Percentiles rank a stretch among this genome's conserved stretches.
These are phyloP conservation scores for Dorcoceras hygrometricum DNA, from an alignment of 257 asterid species.

Conservation along the genomic window DNA sequence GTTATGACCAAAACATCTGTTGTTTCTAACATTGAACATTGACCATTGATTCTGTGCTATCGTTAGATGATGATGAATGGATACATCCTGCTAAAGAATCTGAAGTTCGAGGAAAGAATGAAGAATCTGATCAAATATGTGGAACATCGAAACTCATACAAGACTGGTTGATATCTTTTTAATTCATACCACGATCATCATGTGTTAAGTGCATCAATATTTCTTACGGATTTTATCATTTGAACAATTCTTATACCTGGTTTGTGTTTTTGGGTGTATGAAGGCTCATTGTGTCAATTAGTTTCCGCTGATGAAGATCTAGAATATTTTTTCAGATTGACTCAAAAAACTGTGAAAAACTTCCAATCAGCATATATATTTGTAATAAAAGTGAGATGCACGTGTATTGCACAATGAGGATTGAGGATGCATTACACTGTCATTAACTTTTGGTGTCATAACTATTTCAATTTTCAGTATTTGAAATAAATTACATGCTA, in stretches of 20 bases:
- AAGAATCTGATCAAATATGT: conserved; percentile 48
- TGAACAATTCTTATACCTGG: background rate
- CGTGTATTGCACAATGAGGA: too few relatives aligned
- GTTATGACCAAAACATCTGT: too few relatives aligned
- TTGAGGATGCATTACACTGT: too few relatives aligned
- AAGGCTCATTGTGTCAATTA: conserved; percentile 6
- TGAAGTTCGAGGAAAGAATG: conserved; percentile 22
- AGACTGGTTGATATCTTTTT: conserved; percentile 33
- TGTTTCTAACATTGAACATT: too few relatives aligned
- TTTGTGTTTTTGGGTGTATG: background rate
- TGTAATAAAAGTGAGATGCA: too few relatives aligned
- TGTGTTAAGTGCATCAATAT: conserved; percentile 34
- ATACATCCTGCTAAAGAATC: conserved; percentile 34
- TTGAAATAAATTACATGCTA: too few relatives aligned
- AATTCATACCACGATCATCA: conserved; percentile 46
- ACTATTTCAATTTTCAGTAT: too few relatives aligned
- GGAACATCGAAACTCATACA: conserved; percentile 38
- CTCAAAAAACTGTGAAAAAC: too few relatives aligned
- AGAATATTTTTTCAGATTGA: conserved; percentile 54
- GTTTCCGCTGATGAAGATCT: too few relatives aligned
- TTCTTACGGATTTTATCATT: background rate
- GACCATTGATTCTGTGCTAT: too few relatives aligned
- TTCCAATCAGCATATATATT: conserved; percentile 13
- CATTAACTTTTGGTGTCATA: too few relatives aligned
- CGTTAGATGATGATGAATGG: conserved; percentile 54